phyloP scores from a whole-genome alignment of 2,329 filamentous ascomycete genomes.

The Aspergillus arachidicola region DNA sequence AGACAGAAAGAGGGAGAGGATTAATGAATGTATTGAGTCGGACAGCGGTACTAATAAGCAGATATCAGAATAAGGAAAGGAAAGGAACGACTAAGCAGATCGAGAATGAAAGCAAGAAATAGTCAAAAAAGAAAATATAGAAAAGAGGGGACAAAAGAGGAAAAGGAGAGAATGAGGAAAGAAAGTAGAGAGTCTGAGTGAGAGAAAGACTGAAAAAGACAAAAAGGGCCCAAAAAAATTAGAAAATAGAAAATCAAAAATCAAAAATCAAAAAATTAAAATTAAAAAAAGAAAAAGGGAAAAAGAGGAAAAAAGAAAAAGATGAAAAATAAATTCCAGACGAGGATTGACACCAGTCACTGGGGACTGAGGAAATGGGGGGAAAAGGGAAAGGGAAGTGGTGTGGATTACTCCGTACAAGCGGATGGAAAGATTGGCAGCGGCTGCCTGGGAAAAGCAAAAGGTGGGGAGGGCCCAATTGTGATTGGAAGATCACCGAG shows the following conservation, averaged over 20 bases:
- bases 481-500: conserved; percentile 27
- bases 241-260: conserved; percentile 21
- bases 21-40: conserved; percentile 9
- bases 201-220: conserved; percentile 17
- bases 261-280: conserved; percentile 19
- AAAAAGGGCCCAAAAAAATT: conserved; percentile 18
- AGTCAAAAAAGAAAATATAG: conserved; percentile 22
- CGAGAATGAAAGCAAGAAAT: conserved; percentile 22
- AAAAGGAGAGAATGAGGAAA: conserved; percentile 23
- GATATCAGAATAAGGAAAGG: conserved; percentile 20
- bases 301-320: conserved; percentile 11
- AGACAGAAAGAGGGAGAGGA: conserved; percentile 8
- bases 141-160: conserved; percentile 20
- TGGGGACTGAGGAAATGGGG: background rate
- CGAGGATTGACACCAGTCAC: conserved; percentile 14
- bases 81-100: conserved; percentile 11
- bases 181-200: conserved; percentile 18
- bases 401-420: background rate
- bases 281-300: conserved; percentile 19
- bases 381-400: background rate
- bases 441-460: conserved; percentile 16
- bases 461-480: conserved; percentile 16
- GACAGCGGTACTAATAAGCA: conserved; percentile 14
- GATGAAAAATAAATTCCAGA: conserved; percentile 8
- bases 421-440: conserved; percentile 8